Evolutionary conservation across 2,329 filamentous ascomycete species (phyloP), one percentile per base, ranked within the genome.

Genomic region (Colletotrichum eremochloae): DNA sequence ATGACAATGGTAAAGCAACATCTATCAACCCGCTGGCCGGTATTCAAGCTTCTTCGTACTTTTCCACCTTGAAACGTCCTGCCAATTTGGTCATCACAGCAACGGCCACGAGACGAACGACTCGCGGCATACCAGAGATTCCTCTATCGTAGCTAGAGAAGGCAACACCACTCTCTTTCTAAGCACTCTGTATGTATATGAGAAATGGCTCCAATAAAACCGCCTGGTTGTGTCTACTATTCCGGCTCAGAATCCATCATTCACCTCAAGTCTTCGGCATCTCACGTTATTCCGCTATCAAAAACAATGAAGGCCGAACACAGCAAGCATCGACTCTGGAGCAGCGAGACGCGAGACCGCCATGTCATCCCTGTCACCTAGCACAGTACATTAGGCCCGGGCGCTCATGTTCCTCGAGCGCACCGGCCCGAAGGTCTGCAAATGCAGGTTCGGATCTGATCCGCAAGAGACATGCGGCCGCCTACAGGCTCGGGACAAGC

Each of bases 381-480:
- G 63, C 24, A 40, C 48, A 36, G 33, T 33, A 15, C 3, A 33
- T 42, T 33, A 11, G 5, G 50, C 29, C 42, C 20, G 40, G 33
- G 14, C 42, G n/a, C 36, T 24, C n/a, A 6, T 3, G 8, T 50
- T 15, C 36, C 29, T 57, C 20, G 42, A 29, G 24, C 62, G 33
- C 64, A n/a, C 56, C 57, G 68, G 68, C 14, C 48, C 33, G 33
- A 38, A 2, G 48, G 33, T 33, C 63, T 48, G 40, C 15, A 38
- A n/a, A 52, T 50, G 56, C 56, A 15, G 31, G 24, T n/a, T 53
- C 7, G 18, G 18, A 18, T 29, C 33, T 24, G 36, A 52, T 29
- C 20, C 6, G 3, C 20, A 48, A 3, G 46, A 20, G 14, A 6
- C n/a, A n/a, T 42, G 29, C 20, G 20, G 3, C 8, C 7, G 14